phyloP scores from a whole-genome alignment of 805 yeast genomes.

The Wickerhamiella siamensis region DNA sequence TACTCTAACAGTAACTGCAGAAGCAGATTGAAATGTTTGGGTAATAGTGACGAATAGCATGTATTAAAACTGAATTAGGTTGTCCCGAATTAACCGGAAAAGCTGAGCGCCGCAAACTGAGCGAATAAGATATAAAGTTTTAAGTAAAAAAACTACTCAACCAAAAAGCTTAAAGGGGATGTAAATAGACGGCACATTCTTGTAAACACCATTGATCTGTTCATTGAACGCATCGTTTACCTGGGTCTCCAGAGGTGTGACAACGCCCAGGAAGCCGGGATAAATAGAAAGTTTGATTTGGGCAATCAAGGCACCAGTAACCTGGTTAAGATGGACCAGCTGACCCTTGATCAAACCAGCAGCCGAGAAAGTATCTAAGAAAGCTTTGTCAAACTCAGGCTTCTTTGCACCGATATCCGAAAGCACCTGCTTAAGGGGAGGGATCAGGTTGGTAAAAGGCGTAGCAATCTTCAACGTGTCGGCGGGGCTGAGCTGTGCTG shows the following conservation, averaged over 20 bases:
- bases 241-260: background rate
- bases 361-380: conserved; percentile 3
- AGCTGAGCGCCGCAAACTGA: too few species aligned
- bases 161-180: background rate
- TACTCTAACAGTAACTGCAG: too few species aligned
- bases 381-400: conserved; percentile 3
- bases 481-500: background rate
- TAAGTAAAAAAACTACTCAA: too few species aligned
- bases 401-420: conserved; percentile 1
- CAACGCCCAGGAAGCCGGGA: background rate
- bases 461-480: conserved; percentile 1
- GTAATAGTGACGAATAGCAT: too few species aligned
- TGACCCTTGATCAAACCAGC: conserved; percentile 2
- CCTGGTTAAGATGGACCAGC: background rate
- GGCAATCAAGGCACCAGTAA: background rate
- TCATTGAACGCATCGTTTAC: background rate
- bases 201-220: background rate
- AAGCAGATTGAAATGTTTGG: too few species aligned
- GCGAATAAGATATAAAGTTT: too few species aligned
- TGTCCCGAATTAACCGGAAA: too few species aligned
- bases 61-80: too few species aligned
- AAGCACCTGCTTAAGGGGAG: background rate
- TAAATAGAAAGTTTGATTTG: background rate
- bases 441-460: background rate
- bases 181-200: background rate